These are phyloP conservation scores for Helianthus tuberosus DNA, from an alignment of 129 eudicot species.

Conservation along the genomic window DNA sequence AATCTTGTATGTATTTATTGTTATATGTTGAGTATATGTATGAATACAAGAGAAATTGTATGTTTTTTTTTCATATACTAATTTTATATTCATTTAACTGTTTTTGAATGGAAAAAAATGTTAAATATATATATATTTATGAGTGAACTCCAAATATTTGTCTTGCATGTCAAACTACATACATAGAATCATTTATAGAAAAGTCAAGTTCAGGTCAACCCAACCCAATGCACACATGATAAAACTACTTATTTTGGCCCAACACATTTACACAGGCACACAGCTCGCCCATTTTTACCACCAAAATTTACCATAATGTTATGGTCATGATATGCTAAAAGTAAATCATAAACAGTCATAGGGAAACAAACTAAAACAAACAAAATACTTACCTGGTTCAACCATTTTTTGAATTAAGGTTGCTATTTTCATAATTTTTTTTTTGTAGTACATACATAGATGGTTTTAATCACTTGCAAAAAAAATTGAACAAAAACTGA, in stretches of 20 bases:
- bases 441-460: background rate
- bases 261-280: no score
- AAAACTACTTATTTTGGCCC: no score
- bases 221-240: no score
- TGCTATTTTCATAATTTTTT: background rate
- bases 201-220: no score
- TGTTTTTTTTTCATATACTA: constrained; percentile 7
- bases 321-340: no score
- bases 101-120: background rate
- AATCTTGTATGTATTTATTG: constrained; percentile 17
- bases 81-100: constrained; percentile 3
- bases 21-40: constrained; percentile 22
- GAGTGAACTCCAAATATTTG: no score
- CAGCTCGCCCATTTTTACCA: no score
- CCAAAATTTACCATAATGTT: no score
- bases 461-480: background rate
- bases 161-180: no score
- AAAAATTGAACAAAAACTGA: background rate
- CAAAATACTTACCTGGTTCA: background rate
- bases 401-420: background rate
- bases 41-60: constrained; percentile 12
- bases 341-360: background rate
- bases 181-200: no score
- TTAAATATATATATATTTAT: no score
- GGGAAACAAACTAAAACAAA: background rate